A percentile compares a stretch with the other conserved stretches of the same genome.
These are phyloP conservation scores for Cenchrus americanus DNA, from an alignment of 176 grass and related monocot genomes.

Conservation along the genomic window DNA sequence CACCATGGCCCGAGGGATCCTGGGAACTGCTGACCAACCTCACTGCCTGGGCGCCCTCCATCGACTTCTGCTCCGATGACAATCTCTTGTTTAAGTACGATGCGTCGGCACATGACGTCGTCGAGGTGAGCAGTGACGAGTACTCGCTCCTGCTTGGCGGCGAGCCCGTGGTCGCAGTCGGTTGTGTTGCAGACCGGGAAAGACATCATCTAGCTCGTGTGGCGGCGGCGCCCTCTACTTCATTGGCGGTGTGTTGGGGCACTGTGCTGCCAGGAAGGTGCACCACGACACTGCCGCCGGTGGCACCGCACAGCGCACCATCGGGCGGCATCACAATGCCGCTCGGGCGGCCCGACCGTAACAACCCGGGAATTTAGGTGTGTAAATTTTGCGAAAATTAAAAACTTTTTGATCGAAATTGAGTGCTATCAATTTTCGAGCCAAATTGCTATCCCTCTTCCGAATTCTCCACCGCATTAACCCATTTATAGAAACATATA, in stretches of 20 bases:
- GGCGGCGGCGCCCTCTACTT: slow-evolving; percentile 7
- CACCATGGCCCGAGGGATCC: slow-evolving; percentile 27
- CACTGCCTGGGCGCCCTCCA: slow-evolving; percentile 41
- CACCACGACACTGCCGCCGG: too few species aligned
- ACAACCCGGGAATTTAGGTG: too few species aligned
- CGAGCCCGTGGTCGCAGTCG: not conserved
- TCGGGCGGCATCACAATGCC: too few species aligned
- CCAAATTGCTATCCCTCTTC: too few species aligned
- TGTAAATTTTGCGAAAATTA: too few species aligned
- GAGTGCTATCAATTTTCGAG: too few species aligned
- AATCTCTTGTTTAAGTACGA: slow-evolving; percentile 41
- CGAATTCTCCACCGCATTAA: too few species aligned
- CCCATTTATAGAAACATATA: too few species aligned
- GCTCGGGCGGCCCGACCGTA: too few species aligned
- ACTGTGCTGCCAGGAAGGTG: slow-evolving; percentile 4
- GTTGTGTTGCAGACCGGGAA: not conserved
- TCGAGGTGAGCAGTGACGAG: slow-evolving; percentile 38
- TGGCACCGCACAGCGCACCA: too few species aligned
- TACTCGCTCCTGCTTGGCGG: slow-evolving; percentile 35
- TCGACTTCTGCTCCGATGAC: slow-evolving; percentile 44
- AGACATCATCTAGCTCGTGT: not conserved
- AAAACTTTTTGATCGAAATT: too few species aligned
- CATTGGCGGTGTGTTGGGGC: slow-evolving; percentile 33
- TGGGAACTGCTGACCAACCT: slow-evolving; percentile 56
- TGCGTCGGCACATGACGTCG: slow-evolving; percentile 34